phyloP scores from a whole-genome alignment of 768 basidiomycete genomes.

The Auriscalpium microsporum region DNA sequence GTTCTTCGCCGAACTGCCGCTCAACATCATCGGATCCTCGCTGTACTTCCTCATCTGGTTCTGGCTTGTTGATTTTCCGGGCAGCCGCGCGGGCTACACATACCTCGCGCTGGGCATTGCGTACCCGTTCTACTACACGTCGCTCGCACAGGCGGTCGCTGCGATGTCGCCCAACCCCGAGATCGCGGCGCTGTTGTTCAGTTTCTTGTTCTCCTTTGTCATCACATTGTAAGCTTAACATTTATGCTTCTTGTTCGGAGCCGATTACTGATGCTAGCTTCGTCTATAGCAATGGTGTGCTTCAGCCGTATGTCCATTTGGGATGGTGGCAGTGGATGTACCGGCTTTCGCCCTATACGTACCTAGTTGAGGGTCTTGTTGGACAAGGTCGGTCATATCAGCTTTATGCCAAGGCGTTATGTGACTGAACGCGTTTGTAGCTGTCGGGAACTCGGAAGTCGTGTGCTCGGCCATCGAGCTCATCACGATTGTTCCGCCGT shows the following conservation, averaged over 20 bases:
- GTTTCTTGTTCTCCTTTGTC: slow-evolving; percentile 31
- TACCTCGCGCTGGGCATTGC: slow-evolving; percentile 30
- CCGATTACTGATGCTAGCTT: neutral
- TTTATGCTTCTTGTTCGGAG: neutral
- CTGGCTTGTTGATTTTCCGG: slow-evolving; percentile 35
- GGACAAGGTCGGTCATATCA: slow-evolving; percentile 33
- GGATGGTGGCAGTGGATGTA: slow-evolving; percentile 41
- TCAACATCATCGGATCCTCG: slow-evolving; percentile 32
- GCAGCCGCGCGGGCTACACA: slow-evolving; percentile 31
- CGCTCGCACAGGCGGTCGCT: slow-evolving; percentile 34
- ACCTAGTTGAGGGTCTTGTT: slow-evolving; percentile 32
- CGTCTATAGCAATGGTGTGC: slow-evolving; percentile 33
- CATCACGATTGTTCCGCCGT: slow-evolving; percentile 42
- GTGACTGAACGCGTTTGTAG: slow-evolving; percentile 21
- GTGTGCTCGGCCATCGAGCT: slow-evolving; percentile 55
- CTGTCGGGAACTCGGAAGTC: slow-evolving; percentile 40
- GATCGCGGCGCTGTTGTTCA: slow-evolving; percentile 33
- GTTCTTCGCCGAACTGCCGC: slow-evolving; percentile 33
- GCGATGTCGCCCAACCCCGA: slow-evolving; percentile 33
- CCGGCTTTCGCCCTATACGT: slow-evolving; percentile 26
- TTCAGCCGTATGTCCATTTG: slow-evolving; percentile 36
- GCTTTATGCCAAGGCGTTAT: neutral
- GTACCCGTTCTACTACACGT: slow-evolving; percentile 37
- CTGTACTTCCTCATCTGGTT: slow-evolving; percentile 42
- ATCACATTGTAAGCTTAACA: slow-evolving; percentile 31